Conservation (phyloP, 208 protist species). For the Leptomonas seymouri region DNA sequence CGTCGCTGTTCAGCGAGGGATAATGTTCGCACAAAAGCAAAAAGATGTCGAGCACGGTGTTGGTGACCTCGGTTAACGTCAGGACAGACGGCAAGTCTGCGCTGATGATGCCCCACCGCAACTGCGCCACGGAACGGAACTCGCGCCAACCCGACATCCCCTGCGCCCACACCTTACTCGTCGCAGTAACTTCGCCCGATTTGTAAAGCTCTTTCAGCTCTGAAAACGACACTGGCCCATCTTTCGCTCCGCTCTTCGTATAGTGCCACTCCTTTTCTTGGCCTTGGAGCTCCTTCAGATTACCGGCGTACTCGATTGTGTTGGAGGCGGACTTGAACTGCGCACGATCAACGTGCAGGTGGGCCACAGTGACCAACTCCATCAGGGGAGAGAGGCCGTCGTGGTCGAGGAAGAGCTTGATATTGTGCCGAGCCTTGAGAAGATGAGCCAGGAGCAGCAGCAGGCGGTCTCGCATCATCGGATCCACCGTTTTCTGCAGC, state of each 20-base stretch:
- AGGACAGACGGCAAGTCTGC: constrained; percentile 68
- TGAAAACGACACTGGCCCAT: constrained; percentile 72
- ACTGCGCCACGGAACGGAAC: constrained; percentile 87
- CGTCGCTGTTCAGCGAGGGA: constrained; percentile 83
- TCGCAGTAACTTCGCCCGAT: constrained; percentile 47
- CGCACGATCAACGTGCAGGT: constrained; percentile 92
- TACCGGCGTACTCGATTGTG: constrained; percentile 74
- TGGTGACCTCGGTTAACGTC: constrained; percentile 88
- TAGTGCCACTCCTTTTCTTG: constrained; percentile 94
- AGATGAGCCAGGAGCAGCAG: constrained; percentile 81
- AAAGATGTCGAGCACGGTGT: constrained; percentile 92
- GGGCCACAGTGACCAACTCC: constrained; percentile 91
- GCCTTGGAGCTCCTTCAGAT: constrained; percentile 61
- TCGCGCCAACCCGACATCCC: constrained; percentile 92
- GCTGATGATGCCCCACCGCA: constrained; percentile 90
- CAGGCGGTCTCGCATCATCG: constrained; percentile 86
- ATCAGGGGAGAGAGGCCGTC: constrained; percentile 81
- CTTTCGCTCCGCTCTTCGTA: constrained; percentile 31
- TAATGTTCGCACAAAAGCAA: constrained; percentile 86
- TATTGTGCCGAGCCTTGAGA: constrained; percentile 79
- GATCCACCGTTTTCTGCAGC: constrained; percentile 73
- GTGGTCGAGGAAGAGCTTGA: constrained; percentile 93
- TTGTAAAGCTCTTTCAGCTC: constrained; percentile 67
- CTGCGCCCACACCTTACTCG: constrained; percentile 94
- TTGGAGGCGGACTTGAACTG: constrained; percentile 73